Conservation (phyloP, 805 yeast genomes). For the Maudiozyma pseudohumilis region DNA sequence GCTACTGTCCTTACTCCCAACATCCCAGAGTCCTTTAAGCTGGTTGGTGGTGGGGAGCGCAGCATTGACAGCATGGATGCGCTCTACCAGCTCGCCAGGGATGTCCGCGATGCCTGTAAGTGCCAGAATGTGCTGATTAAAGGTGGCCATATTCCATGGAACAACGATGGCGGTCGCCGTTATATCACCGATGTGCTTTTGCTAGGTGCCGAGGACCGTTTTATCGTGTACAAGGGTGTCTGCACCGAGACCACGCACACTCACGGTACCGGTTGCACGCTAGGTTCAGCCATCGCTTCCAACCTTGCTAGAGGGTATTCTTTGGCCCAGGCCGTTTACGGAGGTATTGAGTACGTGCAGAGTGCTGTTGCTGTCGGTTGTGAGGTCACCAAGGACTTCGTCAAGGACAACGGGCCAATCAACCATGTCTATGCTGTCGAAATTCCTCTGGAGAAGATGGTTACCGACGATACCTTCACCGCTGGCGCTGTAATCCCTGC, state of each 20-base stretch:
- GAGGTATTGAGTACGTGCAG: conserved; percentile 57
- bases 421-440: conserved; percentile 47
- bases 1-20: conserved; percentile 71
- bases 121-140: conserved; percentile 54
- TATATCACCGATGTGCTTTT: conserved; percentile 46
- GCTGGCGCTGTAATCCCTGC: conserved; percentile 13
- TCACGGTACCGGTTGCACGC: conserved; percentile 89
- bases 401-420: conserved; percentile 62
- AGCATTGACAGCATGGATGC: conserved; percentile 33
- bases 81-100: conserved; percentile 30
- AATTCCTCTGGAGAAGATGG: conserved; percentile 29
- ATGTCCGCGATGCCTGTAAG: conserved; percentile 31
- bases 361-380: conserved; percentile 45
- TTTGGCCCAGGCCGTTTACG: conserved; percentile 40
- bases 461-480: conserved; percentile 25
- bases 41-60: conserved; percentile 23
- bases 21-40: conserved; percentile 48
- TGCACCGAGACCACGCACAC: conserved; percentile 42
- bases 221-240: conserved; percentile 39
- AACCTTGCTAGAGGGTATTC: conserved; percentile 49
- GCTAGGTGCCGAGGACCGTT: conserved; percentile 30
- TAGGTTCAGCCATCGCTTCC: conserved; percentile 72
- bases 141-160: conserved; percentile 63
- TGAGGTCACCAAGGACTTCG: conserved; percentile 22
- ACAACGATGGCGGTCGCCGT: conserved; percentile 28